These are phyloP conservation scores for Phylloporus sp. DNA, from an alignment of 768 basidiomycete species.

Conservation along the genomic window DNA sequence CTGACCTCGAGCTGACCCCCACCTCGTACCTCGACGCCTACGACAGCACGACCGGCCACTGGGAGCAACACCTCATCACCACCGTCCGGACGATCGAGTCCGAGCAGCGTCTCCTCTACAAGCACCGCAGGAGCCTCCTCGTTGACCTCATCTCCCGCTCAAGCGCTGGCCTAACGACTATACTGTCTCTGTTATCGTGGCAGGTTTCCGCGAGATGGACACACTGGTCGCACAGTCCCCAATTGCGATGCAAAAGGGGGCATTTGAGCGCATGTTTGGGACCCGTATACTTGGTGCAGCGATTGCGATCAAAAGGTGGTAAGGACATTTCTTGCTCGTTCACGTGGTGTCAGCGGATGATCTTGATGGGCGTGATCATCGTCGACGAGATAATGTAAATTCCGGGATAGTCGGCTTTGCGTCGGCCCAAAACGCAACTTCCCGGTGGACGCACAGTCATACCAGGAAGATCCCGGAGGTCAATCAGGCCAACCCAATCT, in stretches of 20 bases:
- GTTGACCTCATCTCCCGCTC: slow-evolving; percentile 59
- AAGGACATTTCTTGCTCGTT: slow-evolving; percentile 14
- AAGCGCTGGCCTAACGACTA: slow-evolving; percentile 79
- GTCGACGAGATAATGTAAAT: not conserved
- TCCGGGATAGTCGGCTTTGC: no score
- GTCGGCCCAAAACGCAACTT: no score
- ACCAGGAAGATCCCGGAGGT: no score
- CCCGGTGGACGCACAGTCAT: no score
- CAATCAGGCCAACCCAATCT: no score
- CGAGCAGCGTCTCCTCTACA: slow-evolving; percentile 60
- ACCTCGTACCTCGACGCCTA: slow-evolving; percentile 59
- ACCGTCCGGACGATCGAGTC: slow-evolving; percentile 55
- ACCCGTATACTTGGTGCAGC: slow-evolving; percentile 21
- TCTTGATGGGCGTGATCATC: not conserved
- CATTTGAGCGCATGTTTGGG: slow-evolving; percentile 68
- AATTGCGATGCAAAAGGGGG: slow-evolving; percentile 55
- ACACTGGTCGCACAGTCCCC: slow-evolving; percentile 30
- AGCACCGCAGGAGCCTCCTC: slow-evolving; percentile 52
- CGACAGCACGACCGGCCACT: slow-evolving; percentile 48
- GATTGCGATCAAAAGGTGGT: slow-evolving; percentile 17
- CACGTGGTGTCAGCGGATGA: no score
- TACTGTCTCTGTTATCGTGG: slow-evolving; percentile 59
- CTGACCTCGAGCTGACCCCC: slow-evolving; percentile 48
- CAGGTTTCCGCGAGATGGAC: slow-evolving; percentile 53
- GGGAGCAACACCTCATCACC: slow-evolving; percentile 63